These are phyloP conservation scores for Nakazawaea laoshanensis DNA, from an alignment of 805 yeast genomes.

Conservation along the genomic window DNA sequence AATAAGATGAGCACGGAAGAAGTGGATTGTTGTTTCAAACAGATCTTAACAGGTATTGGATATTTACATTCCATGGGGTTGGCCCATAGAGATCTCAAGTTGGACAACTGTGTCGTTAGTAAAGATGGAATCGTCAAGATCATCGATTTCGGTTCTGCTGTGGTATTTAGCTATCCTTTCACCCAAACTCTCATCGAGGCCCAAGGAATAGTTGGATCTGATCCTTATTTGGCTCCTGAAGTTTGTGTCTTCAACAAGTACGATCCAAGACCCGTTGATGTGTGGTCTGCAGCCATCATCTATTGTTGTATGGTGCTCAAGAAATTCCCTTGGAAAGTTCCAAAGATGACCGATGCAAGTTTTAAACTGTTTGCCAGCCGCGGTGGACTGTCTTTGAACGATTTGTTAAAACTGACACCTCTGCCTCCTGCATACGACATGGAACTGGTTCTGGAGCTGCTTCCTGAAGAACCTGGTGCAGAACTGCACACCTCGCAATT, in stretches of 20 bases:
- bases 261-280: constrained; percentile 89
- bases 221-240: constrained; percentile 89
- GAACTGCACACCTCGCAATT: constrained; percentile 49
- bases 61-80: constrained; percentile 81
- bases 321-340: constrained; percentile 93
- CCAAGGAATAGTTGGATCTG: constrained; percentile 81
- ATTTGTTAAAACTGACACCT: constrained; percentile 47
- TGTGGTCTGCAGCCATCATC: constrained; percentile 89
- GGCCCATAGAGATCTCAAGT: constrained; percentile 85
- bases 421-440: constrained; percentile 29
- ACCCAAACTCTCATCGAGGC: constrained; percentile 65
- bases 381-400: constrained; percentile 58
- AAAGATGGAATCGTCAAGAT: constrained; percentile 78
- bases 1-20: constrained; percentile 78
- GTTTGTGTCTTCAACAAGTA: constrained; percentile 76
- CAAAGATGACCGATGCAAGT: constrained; percentile 71
- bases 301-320: constrained; percentile 88
- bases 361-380: constrained; percentile 78
- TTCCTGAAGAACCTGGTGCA: constrained; percentile 11
- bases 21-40: constrained; percentile 84
- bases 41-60: constrained; percentile 69
- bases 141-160: constrained; percentile 92
- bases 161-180: constrained; percentile 84
- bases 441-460: constrained; percentile 11
- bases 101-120: constrained; percentile 87